Conservation (phyloP, 257 asterid genomes). For the Vinca minor region DNA sequence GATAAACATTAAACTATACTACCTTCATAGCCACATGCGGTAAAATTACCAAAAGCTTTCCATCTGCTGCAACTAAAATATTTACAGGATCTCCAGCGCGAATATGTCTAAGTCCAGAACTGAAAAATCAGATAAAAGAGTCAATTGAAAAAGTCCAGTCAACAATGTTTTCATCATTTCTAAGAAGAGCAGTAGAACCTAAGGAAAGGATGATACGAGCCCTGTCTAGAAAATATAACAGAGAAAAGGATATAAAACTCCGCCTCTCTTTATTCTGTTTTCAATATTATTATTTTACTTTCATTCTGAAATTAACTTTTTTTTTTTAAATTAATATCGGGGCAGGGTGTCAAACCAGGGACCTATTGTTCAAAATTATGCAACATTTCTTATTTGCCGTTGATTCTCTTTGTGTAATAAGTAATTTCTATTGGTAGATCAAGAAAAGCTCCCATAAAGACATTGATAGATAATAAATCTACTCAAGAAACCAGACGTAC, state of each 20-base stretch:
- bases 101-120: constrained; percentile 2
- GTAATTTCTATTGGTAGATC: too few species aligned
- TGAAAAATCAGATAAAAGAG: constrained; percentile 5
- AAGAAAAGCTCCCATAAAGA: not conserved
- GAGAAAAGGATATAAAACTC: too few species aligned
- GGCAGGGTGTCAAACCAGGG: too few species aligned
- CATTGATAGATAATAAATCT: not conserved
- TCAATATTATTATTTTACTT: too few species aligned
- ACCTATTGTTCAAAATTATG: not conserved
- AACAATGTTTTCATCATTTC: too few species aligned
- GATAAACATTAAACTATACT: constrained; percentile 8
- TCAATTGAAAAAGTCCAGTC: not conserved
- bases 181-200: too few species aligned
- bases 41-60: not conserved
- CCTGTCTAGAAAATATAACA: too few species aligned
- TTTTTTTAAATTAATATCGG: too few species aligned
- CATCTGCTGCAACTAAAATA: constrained; percentile 4
- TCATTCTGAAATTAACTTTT: too few species aligned
- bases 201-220: too few species aligned
- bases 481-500: not conserved
- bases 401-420: not conserved
- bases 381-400: not conserved
- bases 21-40: not conserved
- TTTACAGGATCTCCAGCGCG: constrained; percentile 10
- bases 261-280: too few species aligned